phyloP scores from a whole-genome alignment of 108 stramenopile species.

The Nitzschia palea region DNA sequence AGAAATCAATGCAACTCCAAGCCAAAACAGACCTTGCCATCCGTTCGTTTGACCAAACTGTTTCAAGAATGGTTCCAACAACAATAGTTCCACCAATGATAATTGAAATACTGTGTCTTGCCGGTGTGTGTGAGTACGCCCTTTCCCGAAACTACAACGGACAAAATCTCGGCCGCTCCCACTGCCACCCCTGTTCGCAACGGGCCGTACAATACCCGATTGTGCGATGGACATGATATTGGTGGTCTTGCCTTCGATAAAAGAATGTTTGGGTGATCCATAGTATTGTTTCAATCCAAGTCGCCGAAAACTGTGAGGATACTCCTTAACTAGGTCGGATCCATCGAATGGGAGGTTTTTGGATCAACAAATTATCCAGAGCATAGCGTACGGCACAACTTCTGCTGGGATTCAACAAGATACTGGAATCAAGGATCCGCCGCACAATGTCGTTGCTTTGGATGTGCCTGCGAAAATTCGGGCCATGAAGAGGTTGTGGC shows the following conservation, averaged over 20 bases:
- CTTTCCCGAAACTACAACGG: constrained; percentile 54
- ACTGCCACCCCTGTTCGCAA: constrained; percentile 42
- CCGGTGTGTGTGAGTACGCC: constrained; percentile 74
- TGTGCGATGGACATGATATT: constrained; percentile 2
- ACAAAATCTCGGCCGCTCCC: constrained; percentile 63
- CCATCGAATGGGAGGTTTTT: constrained; percentile 36
- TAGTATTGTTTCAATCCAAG: constrained; percentile 44
- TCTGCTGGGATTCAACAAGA: no score
- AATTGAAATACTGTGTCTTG: constrained; percentile 60
- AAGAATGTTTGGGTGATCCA: background rate
- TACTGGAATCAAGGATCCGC: no score
- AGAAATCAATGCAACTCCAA: constrained; percentile 45
- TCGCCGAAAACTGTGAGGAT: constrained; percentile 62
- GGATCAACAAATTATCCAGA: constrained; percentile 71
- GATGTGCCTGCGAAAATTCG: no score
- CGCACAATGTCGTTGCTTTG: no score
- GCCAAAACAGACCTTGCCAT: constrained; percentile 47
- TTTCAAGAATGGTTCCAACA: constrained; percentile 54
- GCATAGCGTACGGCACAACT: constrained; percentile 65
- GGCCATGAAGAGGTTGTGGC: no score
- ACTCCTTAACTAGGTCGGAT: constrained; percentile 59
- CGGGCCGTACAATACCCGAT: constrained; percentile 23
- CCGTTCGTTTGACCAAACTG: constrained; percentile 35
- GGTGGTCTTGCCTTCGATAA: background rate
- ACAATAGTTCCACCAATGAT: constrained; percentile 64